Evolutionary conservation across 306 rosid species (phyloP), one percentile per base, ranked within the genome.

Genomic region (Parietaria judaica): DNA sequence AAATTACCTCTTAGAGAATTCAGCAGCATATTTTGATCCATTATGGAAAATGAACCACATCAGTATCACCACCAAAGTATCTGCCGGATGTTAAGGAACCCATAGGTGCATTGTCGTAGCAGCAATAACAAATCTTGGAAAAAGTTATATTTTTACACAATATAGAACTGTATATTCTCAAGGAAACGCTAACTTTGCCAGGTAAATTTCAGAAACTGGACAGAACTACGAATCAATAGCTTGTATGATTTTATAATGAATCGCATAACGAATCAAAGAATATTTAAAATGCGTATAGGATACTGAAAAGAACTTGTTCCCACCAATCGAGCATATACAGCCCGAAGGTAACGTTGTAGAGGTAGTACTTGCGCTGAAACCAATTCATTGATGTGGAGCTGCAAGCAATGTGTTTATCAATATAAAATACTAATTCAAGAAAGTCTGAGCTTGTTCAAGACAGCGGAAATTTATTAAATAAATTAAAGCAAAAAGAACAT

Each of bases 321-420:
- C 96, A 92, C 94, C 95, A 82, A 64, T 92, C 98, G 79, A 88
- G 59, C 98, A 86, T 92, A 72, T 72, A 92, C 58, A 92, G 88
- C 53, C 99, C 99, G 69, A 88, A 92, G n/a, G 95, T 92, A 55
- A 88, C 99, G 69, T 88, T 88, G 87, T 92, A 92, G 41, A 88
- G 94, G 64, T 74, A 80, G 73, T 88, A 74, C 84, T 86, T 86
- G 59, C 90, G 92, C 66, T 82, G 96, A 70, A 92, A 58, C 96
- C 96, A 92, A 71, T 92, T 92, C 95, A 88, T 86, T 41, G 55
- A 46, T 68, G 46, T 37, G 47, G 61, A 46, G 64, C 79, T 74
- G 56, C 65, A 66, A 70, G 48, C 8, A 78, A 53, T 1, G 38
- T 14, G 14, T 7, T 3, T 14, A 49, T 13, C 5, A 14, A 48